phyloP scores from a whole-genome alignment of 495 filamentous ascomycete species.

The Penicillium daleae region DNA sequence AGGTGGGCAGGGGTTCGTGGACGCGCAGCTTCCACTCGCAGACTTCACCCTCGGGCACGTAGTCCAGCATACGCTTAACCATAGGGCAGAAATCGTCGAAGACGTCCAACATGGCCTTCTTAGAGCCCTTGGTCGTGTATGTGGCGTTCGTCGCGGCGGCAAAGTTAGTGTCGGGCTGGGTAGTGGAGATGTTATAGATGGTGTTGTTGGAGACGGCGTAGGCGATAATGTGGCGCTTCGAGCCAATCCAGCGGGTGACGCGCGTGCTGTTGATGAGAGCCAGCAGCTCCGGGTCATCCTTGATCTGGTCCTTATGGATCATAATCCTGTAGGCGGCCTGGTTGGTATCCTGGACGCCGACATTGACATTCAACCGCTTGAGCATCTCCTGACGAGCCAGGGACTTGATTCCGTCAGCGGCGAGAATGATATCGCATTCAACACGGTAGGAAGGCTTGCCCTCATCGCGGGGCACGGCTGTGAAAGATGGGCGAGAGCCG shows the following conservation, averaged over 20 bases:
- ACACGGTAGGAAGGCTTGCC: slow-evolving; percentile 52
- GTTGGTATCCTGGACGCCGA: slow-evolving; percentile 68
- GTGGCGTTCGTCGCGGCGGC: slow-evolving; percentile 71
- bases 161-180: slow-evolving; percentile 76
- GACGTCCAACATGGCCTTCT: slow-evolving; percentile 66
- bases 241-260: slow-evolving; percentile 80
- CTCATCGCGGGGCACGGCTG: slow-evolving; percentile 58
- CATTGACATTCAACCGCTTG: slow-evolving; percentile 52
- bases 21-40: slow-evolving; percentile 80
- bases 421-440: slow-evolving; percentile 70
- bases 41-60: slow-evolving; percentile 80
- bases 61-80: slow-evolving; percentile 71
- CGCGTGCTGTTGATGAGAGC: slow-evolving; percentile 65
- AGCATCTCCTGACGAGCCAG: slow-evolving; percentile 65
- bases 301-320: slow-evolving; percentile 69
- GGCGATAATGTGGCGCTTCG: slow-evolving; percentile 79
- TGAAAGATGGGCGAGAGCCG: slow-evolving; percentile 58
- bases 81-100: slow-evolving; percentile 73
- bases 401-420: slow-evolving; percentile 75
- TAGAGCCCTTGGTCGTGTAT: slow-evolving; percentile 75
- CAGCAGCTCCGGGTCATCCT: slow-evolving; percentile 67
- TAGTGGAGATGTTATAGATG: slow-evolving; percentile 79
- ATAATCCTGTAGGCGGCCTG: slow-evolving; percentile 88
- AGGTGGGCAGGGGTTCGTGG: slow-evolving; percentile 69
- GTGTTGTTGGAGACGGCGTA: slow-evolving; percentile 75